phyloP scores from a whole-genome alignment of 2,329 filamentous ascomycete species.

The Beauveria sp. region DNA sequence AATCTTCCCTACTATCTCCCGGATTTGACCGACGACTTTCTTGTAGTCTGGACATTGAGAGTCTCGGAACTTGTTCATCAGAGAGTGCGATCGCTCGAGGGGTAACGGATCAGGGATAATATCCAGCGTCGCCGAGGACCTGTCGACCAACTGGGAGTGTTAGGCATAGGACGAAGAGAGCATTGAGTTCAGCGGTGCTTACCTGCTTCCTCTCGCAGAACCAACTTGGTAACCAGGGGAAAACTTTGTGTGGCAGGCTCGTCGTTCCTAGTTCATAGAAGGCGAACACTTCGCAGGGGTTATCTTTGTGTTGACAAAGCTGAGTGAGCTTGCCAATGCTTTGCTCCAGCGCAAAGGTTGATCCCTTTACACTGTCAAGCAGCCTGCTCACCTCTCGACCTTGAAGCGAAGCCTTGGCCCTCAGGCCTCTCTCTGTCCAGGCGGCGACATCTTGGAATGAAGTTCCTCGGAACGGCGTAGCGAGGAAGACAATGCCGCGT shows the following conservation, averaged over 20 bases:
- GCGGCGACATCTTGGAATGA: not conserved
- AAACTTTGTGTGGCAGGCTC: conserved; percentile 16
- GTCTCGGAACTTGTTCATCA: conserved; percentile 4
- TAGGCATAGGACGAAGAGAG: not conserved
- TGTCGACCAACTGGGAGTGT: conserved; percentile 18
- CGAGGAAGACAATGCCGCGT: not conserved
- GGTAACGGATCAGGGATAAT: conserved; percentile 18
- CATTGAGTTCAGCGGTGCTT: not conserved
- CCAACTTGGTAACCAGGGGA: conserved; percentile 13
- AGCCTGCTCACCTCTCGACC: conserved; percentile 13
- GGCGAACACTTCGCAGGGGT: conserved; percentile 12
- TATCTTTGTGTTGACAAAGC: conserved; percentile 12
- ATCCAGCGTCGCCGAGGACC: conserved; percentile 18
- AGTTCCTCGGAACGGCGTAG: not conserved
- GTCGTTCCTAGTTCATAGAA: conserved; percentile 20
- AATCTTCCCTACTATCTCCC: not conserved
- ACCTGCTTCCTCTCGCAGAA: conserved; percentile 2
- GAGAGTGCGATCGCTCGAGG: conserved; percentile 17
- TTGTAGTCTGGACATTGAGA: conserved; percentile 14
- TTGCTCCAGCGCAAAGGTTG: conserved; percentile 15
- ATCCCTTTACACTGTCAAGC: conserved; percentile 14
- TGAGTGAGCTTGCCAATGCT: conserved; percentile 18
- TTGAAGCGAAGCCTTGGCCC: not conserved
- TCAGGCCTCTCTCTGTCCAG: not conserved
- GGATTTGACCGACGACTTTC: conserved; percentile 14